These are phyloP conservation scores for Thymus mandschuricus DNA, from an alignment of 257 asterid species.

Conservation along the genomic window DNA sequence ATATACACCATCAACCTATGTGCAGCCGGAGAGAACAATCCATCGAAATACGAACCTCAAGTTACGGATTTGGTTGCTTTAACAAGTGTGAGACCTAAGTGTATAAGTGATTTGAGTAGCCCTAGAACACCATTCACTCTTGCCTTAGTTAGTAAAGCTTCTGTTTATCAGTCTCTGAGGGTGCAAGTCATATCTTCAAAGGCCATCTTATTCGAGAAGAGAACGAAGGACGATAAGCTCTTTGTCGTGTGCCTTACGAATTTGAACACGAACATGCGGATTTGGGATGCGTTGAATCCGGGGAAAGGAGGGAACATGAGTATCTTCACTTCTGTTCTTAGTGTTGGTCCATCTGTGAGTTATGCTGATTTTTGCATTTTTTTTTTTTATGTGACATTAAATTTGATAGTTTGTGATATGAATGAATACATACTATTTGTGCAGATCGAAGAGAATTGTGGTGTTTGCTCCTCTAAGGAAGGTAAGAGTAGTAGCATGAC, in stretches of 20 bases:
- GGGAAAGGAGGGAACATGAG: constrained; percentile 26
- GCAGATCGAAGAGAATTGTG: constrained; percentile 44
- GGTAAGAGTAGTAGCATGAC: constrained; percentile 1
- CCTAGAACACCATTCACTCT: constrained; percentile 39
- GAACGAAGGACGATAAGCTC: constrained; percentile 11
- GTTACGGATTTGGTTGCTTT: constrained; percentile 60
- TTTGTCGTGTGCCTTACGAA: constrained; percentile 55
- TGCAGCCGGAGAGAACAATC: constrained; percentile 5
- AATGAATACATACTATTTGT: neutral
- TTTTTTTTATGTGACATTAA: constrained; percentile 2
- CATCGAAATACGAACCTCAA: constrained; percentile 49
- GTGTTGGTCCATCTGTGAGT: no score
- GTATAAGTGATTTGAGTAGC: constrained; percentile 53
- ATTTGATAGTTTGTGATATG: neutral
- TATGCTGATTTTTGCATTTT: no score
- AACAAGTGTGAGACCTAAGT: constrained; percentile 53
- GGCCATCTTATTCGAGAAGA: constrained; percentile 29
- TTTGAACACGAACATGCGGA: constrained; percentile 53
- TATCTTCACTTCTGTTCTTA: constrained; percentile 45
- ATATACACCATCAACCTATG: constrained; percentile 5
- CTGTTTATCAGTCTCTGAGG: no score
- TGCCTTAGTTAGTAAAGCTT: constrained; percentile 55
- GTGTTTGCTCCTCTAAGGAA: constrained; percentile 31
- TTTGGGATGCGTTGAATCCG: constrained; percentile 56
- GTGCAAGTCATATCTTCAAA: constrained; percentile 46